Conservation (phyloP, 805 yeast species). For the Pichia eremophila region DNA sequence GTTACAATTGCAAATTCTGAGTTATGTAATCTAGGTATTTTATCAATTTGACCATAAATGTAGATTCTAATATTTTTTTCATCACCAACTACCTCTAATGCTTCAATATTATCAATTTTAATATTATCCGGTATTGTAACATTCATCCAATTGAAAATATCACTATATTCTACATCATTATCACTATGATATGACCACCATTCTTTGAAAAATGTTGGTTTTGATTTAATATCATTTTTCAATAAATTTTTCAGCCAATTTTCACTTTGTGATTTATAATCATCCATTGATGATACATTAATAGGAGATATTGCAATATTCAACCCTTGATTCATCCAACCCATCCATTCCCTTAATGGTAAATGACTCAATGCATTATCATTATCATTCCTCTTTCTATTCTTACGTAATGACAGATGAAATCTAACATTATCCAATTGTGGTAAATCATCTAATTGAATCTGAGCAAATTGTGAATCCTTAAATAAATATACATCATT, state of each 20-base stretch:
- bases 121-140: background rate
- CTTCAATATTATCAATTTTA: background rate
- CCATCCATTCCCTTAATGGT: background rate
- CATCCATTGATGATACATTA: background rate
- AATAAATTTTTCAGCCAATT: background rate
- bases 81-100: background rate
- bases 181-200: background rate
- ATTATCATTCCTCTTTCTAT: background rate
- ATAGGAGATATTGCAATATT: background rate
- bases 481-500: too few species aligned
- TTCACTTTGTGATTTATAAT: background rate
- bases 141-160: background rate
- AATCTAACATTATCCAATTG: too few species aligned
- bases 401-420: too few species aligned
- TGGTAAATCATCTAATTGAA: too few species aligned
- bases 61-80: background rate
- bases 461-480: too few species aligned
- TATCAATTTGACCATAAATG: background rate
- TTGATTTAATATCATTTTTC: background rate
- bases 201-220: background rate
- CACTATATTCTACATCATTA: too few species aligned
- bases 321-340: background rate
- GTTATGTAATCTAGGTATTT: background rate
- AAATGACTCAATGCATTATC: background rate
- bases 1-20: background rate